phyloP scores from a whole-genome alignment of 768 basidiomycete genomes.

The Chalciporus sphaerocephalus region DNA sequence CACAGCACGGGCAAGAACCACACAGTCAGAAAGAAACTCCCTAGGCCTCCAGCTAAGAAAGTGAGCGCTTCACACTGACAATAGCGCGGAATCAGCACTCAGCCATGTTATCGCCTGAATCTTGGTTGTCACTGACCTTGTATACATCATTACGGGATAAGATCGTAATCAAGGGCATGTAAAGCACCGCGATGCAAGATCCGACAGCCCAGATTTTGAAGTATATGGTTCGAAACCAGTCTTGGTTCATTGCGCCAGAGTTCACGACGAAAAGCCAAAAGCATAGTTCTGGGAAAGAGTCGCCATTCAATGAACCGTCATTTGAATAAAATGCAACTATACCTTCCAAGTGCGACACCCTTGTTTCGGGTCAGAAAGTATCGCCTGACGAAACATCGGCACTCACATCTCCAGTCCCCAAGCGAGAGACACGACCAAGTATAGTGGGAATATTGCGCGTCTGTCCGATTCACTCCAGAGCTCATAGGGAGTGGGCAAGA shows the following conservation, averaged over 20 bases:
- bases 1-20: constrained; percentile 74
- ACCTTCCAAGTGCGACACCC: constrained; percentile 82
- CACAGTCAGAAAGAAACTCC: constrained; percentile 64
- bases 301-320: neutral
- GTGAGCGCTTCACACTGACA: constrained; percentile 64
- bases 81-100: constrained; percentile 11
- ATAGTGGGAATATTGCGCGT: constrained; percentile 59
- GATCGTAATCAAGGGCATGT: constrained; percentile 68
- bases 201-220: constrained; percentile 73
- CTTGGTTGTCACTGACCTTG: constrained; percentile 40
- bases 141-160: constrained; percentile 56
- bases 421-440: constrained; percentile 55
- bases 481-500: constrained; percentile 59
- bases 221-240: constrained; percentile 75
- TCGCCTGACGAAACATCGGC: neutral
- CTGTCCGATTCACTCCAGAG: constrained; percentile 48
- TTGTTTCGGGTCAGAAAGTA: constrained; percentile 23
- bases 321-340: neutral
- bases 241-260: constrained; percentile 52
- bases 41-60: constrained; percentile 65
- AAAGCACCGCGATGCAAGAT: constrained; percentile 53
- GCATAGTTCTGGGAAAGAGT: constrained; percentile 57
- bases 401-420: constrained; percentile 78
- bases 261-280: constrained; percentile 86
- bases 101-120: constrained; percentile 1